Conservation (phyloP, 129 eudicot genomes). For the Solidago caesia region DNA sequence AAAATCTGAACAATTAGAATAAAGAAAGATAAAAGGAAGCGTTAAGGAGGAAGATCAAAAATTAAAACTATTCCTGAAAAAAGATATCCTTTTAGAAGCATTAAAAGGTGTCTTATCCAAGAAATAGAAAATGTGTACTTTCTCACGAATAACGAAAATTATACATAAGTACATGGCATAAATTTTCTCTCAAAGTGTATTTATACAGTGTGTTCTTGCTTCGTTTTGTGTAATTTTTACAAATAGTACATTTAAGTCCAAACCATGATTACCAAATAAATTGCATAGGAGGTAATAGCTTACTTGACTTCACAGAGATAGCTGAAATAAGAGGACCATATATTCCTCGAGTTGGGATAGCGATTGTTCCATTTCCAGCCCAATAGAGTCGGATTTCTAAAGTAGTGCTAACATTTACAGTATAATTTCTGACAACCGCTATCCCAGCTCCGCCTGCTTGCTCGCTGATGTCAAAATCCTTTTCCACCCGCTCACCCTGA, state of each 20-base stretch:
- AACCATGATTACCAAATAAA: not conserved
- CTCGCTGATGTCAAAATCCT: constrained; percentile 67
- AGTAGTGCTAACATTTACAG: constrained; percentile 35
- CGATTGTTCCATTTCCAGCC: constrained; percentile 82
- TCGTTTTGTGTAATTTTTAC: not conserved
- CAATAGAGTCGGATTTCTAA: constrained; percentile 72
- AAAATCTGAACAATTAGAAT: constrained; percentile 35
- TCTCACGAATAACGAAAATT: not conserved
- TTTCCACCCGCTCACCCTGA: constrained; percentile 52
- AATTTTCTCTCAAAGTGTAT: not conserved
- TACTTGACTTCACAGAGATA: constrained; percentile 69
- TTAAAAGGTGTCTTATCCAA: constrained; percentile 12
- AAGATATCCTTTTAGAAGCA: not conserved
- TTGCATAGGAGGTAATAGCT: constrained; percentile 13
- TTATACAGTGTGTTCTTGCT: not conserved
- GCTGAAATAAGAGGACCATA: constrained; percentile 92
- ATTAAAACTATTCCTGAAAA: not conserved
- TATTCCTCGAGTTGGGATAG: constrained; percentile 55
- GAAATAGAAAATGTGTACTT: not conserved
- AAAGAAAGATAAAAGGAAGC: constrained; percentile 25
- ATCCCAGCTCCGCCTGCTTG: constrained; percentile 69
- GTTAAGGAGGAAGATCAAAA: constrained; percentile 14
- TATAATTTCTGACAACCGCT: constrained; percentile 38
- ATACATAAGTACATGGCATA: not conserved
- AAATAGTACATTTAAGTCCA: not conserved